Percentiles rank a stretch among this genome's conserved stretches.
These are phyloP conservation scores for Schwanniomyces sp. DNA, from an alignment of 805 yeast species.

Conservation along the genomic window DNA sequence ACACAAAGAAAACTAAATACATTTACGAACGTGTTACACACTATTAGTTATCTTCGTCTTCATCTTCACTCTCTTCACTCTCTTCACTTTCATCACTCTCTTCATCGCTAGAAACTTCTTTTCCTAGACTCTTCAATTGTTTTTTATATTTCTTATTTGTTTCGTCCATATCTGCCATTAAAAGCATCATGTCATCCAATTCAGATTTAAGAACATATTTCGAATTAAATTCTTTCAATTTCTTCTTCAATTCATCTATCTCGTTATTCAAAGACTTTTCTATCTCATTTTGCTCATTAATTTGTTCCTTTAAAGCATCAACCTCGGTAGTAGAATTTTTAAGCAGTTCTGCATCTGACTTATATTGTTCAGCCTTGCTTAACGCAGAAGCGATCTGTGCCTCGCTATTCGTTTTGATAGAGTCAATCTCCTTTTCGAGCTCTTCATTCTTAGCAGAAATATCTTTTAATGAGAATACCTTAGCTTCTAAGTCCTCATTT, in stretches of 20 bases:
- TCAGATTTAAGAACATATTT: conserved; percentile 48
- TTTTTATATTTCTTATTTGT: conserved; percentile 57
- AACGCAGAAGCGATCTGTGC: background rate
- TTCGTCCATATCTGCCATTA: conserved; percentile 77
- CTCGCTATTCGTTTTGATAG: background rate
- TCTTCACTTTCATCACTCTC: conserved; percentile 65
- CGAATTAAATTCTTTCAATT: conserved; percentile 1
- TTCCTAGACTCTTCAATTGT: conserved; percentile 52
- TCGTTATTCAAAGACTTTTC: conserved; percentile 2
- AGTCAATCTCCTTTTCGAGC: background rate
- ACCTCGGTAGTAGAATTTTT: background rate
- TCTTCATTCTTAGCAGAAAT: background rate
- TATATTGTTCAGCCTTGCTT: background rate
- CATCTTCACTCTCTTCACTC: conserved; percentile 43
- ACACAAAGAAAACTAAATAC: background rate
- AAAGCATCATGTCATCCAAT: conserved; percentile 71
- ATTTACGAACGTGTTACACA: background rate
- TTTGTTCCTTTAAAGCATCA: background rate
- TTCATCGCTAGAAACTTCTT: conserved; percentile 68
- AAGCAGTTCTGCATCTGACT: background rate
- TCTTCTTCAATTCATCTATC: conserved; percentile 3
- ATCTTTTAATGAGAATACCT: background rate
- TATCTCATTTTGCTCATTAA: background rate
- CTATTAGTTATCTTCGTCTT: conserved; percentile 14
- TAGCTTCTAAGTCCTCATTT: background rate